Base-by-base conservation (phyloP, 768 basidiomycete species). In the Tylopilus sp. region DNA sequence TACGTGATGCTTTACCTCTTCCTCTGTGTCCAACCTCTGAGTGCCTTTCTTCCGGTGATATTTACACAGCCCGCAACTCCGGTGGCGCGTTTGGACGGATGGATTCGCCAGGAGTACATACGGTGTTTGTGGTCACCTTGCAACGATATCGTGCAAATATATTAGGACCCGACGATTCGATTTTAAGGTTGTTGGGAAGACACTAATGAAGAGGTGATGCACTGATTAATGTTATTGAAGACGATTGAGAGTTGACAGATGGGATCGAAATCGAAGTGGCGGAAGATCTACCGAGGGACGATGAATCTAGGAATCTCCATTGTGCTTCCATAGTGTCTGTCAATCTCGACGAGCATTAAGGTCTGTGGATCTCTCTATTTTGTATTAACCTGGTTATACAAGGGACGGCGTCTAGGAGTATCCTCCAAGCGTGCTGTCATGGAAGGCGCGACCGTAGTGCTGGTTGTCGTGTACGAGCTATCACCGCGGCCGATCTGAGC, bases 1-100 rank as follows among this genome's bases (percentile, higher is more conserved):
- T 61, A 60, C 57, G 59, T 70, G 57, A 56, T 50, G 45, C 52
- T 58, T 68, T 57, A 44, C 30, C 47, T 62, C 47, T 54, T 64
- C 43, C 50, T 51, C 43, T 43, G 40, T 59, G 50, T 55, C 40
- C 51, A 41, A 58, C 50, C 61, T 63, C 55, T 45, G 48, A 44
- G 46, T 45, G 47, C 51, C 43, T 64, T 58, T 59, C 50, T 51
- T 53, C 50, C 33, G 53, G 41, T 39, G 33, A 47, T 49, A 48
- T 53, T 46, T 60, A 38, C 53, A 57, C 35, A 63, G 64, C 49
- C 54, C 43, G 40, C 52, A 23, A 22, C 57, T 49, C 48, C 58
- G 47, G 47, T 58, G 59, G 51, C 51, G 54, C 33, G 38, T 56
- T 40, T 41, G 46, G 44, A 44, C 12, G 44, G 46, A 25, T 48